phyloP scores from a whole-genome alignment of 495 filamentous ascomycete genomes.

The Neurospora hispaniola region DNA sequence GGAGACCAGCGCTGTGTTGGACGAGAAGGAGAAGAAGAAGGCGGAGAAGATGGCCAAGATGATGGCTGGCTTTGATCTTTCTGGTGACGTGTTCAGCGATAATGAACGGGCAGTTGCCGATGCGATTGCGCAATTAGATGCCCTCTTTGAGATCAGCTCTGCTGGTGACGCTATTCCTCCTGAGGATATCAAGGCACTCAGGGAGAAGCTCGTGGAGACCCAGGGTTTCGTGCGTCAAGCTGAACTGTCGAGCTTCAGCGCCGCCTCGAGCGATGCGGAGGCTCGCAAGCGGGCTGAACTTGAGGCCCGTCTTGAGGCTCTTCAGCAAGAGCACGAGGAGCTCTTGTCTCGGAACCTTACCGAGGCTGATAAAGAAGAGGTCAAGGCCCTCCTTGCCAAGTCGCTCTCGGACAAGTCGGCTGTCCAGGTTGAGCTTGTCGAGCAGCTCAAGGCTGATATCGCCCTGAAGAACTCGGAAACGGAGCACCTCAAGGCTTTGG shows the following conservation, averaged over 20 bases:
- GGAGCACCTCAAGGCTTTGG: constrained; percentile 55
- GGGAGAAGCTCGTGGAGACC: constrained; percentile 68
- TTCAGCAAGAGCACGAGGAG: constrained; percentile 74
- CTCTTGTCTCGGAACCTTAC: constrained; percentile 69
- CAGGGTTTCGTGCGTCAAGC: constrained; percentile 90
- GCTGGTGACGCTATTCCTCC: constrained; percentile 69
- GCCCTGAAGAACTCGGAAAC: constrained; percentile 65
- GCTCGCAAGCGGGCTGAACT: constrained; percentile 58
- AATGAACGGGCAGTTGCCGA: constrained; percentile 77
- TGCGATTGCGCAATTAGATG: constrained; percentile 70
- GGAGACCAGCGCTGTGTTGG: constrained; percentile 74
- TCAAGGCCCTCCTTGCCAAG: constrained; percentile 68
- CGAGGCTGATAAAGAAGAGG: constrained; percentile 68
- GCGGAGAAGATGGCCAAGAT: constrained; percentile 99
- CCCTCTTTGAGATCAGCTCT: constrained; percentile 62
- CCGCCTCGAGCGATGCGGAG: constrained; percentile 48
- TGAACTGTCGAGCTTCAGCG: constrained; percentile 61
- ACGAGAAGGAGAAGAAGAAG: constrained; percentile 98
- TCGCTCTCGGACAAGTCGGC: constrained; percentile 64
- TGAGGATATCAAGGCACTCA: constrained; percentile 67
- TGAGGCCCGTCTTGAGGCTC: constrained; percentile 56
- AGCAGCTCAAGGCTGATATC: constrained; percentile 65
- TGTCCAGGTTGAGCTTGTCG: constrained; percentile 54
- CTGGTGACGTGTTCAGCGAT: constrained; percentile 77
- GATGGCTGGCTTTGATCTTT: constrained; percentile 97